Conservation (phyloP, 768 basidiomycete species). For the Coprinellus micaceus region DNA sequence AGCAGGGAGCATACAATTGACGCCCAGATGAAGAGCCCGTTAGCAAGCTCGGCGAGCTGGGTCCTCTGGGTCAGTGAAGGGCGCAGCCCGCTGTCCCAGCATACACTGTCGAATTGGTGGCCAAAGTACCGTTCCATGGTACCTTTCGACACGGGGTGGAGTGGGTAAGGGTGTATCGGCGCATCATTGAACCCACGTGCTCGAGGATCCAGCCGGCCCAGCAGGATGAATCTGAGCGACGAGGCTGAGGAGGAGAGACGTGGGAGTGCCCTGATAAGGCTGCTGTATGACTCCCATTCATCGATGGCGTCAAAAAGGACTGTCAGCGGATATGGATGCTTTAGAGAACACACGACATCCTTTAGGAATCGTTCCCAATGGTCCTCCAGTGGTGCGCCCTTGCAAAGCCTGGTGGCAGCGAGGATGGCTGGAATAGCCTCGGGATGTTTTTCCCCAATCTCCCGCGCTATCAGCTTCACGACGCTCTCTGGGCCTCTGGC, state of each 20-base stretch:
- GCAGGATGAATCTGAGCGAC: no score
- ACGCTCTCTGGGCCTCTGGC: not conserved
- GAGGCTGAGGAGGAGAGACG: not conserved
- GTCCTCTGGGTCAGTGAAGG: not conserved
- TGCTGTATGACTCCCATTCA: conserved; percentile 1
- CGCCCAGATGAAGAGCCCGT: not conserved
- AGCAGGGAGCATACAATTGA: not conserved
- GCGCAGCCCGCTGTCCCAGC: not conserved
- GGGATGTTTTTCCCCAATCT: conserved; percentile 6
- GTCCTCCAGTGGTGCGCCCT: not conserved
- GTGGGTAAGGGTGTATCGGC: no score
- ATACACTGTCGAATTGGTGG: not conserved
- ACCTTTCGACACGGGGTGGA: not conserved
- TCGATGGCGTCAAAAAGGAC: no score
- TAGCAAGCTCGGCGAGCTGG: not conserved
- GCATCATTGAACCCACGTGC: not conserved
- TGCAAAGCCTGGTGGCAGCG: not conserved
- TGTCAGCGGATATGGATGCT: not conserved
- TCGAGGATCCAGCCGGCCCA: not conserved
- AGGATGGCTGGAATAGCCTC: no score
- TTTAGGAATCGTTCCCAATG: not conserved
- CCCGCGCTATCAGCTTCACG: conserved; percentile 8
- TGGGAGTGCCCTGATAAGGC: conserved; percentile 1
- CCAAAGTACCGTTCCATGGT: not conserved
- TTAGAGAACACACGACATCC: conserved; percentile 1